phyloP scores from a whole-genome alignment of 495 filamentous ascomycete genomes.

The Penicillium robsamsonii region DNA sequence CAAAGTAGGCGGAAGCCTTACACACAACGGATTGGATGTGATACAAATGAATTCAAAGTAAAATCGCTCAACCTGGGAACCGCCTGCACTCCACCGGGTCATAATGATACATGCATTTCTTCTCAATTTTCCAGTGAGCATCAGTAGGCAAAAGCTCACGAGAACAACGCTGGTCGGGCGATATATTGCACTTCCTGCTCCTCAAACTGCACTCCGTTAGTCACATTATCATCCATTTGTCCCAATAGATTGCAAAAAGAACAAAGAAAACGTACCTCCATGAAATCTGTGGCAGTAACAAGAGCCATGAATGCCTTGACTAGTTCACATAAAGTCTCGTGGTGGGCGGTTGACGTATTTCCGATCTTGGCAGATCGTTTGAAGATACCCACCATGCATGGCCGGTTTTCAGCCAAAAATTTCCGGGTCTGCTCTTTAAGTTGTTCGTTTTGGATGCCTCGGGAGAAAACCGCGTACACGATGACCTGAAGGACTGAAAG shows the following conservation, averaged over 20 bases:
- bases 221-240: not conserved
- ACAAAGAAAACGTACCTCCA: conserved; percentile 53
- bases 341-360: conserved; percentile 35
- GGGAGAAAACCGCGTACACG: conserved; percentile 69
- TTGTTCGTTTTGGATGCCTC: conserved; percentile 77
- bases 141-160: conserved; percentile 27
- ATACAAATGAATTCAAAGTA: conserved; percentile 7
- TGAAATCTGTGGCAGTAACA: conserved; percentile 57
- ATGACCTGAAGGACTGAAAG: conserved; percentile 80
- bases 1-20: too few relatives aligned
- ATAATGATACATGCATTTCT: conserved; percentile 21
- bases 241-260: not conserved
- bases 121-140: not conserved
- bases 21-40: not conserved
- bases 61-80: conserved; percentile 20
- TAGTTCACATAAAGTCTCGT: conserved; percentile 47
- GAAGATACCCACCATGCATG: conserved; percentile 80
- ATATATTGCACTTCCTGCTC: conserved; percentile 40
- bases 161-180: conserved; percentile 35
- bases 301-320: conserved; percentile 61
- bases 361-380: conserved; percentile 86
- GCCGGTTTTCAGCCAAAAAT: conserved; percentile 78
- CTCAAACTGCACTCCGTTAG: conserved; percentile 36
- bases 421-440: conserved; percentile 66
- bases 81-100: conserved; percentile 21